A percentile compares a stretch with the other conserved stretches of the same genome.
Evolutionary conservation across 176 grass and related monocot species (phyloP).

Genomic region (Oryza rufipogon): DNA sequence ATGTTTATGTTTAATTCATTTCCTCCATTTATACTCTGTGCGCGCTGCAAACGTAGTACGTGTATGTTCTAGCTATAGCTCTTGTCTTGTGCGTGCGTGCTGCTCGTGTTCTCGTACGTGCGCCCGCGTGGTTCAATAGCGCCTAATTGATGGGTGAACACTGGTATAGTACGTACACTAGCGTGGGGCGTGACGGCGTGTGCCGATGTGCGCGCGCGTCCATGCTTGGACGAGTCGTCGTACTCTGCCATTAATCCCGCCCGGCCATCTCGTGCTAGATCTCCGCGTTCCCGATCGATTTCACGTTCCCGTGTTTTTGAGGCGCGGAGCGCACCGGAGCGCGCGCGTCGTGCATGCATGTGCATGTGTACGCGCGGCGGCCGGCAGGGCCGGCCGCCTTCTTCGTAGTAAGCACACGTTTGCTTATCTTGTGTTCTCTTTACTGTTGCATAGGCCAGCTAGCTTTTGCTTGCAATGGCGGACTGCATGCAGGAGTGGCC

Average conservation of each 20-base stretch:
- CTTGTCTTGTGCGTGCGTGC: neutral
- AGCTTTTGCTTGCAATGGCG: constrained; percentile 14
- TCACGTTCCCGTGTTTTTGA: neutral
- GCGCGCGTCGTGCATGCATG: neutral
- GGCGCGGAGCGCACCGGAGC: neutral
- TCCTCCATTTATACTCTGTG: neutral
- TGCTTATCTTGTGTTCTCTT: neutral
- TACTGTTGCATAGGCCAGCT: neutral
- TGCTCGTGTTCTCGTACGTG: neutral
- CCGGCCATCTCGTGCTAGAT: constrained; percentile 10
- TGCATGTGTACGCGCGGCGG: neutral
- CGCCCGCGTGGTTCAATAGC: neutral
- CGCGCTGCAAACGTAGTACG: neutral
- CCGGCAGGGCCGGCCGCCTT: neutral
- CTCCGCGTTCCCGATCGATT: constrained; percentile 9
- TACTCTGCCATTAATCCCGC: neutral
- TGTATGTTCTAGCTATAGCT: neutral
- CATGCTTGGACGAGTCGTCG: neutral
- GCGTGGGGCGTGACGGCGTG: neutral
- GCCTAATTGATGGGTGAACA: constrained; percentile 3
- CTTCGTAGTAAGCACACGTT: neutral
- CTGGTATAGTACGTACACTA: neutral
- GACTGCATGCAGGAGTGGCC: constrained; percentile 75
- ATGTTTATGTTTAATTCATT: neutral
- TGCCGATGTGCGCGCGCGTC: neutral